Base-by-base conservation (phyloP, 352 stramenopile species). In the Globisporangium nodosum region DNA sequence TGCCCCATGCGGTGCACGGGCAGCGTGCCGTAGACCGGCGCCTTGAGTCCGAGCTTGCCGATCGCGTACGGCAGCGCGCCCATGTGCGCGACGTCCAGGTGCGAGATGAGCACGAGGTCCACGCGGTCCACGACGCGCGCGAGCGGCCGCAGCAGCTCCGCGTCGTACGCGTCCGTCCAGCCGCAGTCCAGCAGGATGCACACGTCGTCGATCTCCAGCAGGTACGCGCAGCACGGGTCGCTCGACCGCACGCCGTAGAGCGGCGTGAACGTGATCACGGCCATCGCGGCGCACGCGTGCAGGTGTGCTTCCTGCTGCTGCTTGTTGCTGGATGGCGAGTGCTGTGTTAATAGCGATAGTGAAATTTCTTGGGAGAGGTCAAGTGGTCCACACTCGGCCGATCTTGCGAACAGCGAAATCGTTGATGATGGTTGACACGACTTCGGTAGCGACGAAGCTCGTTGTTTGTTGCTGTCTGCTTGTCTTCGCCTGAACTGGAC, bases 1-100 rank as follows among this genome's bases (percentile, higher is more conserved):
- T 98, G 92, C 11, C 96, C 96, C 92, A 98, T 98, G 70, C 97
- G 96, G 33, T 98, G 87, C 20, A 97, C 96, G 2, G 96, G 94
- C 35, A 97, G 89, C 18, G 96, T 98, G 16, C 90, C 90, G 63
- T 97, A 97, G 18, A 98, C 82, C 11, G 89, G 92, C 35, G 88
- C 84, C 30, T 89, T 79, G 7, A 96, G 77, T 0, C 84, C 85
- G 33, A 96, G 69, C 61, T 89, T 90, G 37, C 85, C 84, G 60
- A 96, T 87, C 37, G 88, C 85, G 71, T 97, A 97, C 35, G 88
- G 88, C 60, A 97, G 70, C 18, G 85, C 88, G 24, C 89, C 89
- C 80, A 96, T 93, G 76, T 97, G 89, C 46, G 82, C 84, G 64
- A 97, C 56, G 66, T 96, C 89, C 45, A 87, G 67, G 65, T 96